Percentiles rank a stretch among this genome's conserved stretches.
phyloP scores from a whole-genome alignment of 495 filamentous ascomycete species.

The Lasiosphaeria hispida region DNA sequence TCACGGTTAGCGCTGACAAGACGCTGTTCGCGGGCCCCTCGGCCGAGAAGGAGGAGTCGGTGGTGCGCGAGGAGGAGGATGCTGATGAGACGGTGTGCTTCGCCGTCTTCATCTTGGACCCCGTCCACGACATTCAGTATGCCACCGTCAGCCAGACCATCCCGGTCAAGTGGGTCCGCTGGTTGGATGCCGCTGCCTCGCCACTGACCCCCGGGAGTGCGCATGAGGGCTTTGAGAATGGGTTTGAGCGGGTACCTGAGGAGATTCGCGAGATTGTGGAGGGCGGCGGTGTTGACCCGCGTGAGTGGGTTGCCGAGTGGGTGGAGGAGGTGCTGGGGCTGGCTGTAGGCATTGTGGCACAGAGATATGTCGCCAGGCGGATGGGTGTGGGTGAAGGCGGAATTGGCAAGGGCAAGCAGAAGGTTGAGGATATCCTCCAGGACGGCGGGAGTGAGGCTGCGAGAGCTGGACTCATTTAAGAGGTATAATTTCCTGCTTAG shows the following conservation, averaged over 20 bases:
- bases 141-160: conserved; percentile 76
- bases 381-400: conserved; percentile 93
- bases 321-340: conserved; percentile 84
- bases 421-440: conserved; percentile 65
- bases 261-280: conserved; percentile 88
- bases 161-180: conserved; percentile 84
- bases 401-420: conserved; percentile 76
- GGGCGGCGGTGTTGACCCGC: conserved; percentile 84
- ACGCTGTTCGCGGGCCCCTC: conserved; percentile 63
- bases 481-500: too few species aligned
- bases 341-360: conserved; percentile 82
- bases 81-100: conserved; percentile 66
- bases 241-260: conserved; percentile 57
- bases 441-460: conserved; percentile 81
- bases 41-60: conserved; percentile 50
- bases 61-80: conserved; percentile 50
- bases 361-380: conserved; percentile 88
- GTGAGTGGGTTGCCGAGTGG: conserved; percentile 98
- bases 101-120: conserved; percentile 90
- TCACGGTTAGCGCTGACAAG: conserved; percentile 57
- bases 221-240: conserved; percentile 33
- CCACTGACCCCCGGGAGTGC: conserved; percentile 47
- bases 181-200: conserved; percentile 74
- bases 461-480: conserved; percentile 56
- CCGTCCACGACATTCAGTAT: conserved; percentile 87